phyloP scores from a whole-genome alignment of 495 filamentous ascomycete genomes.

The Annulohypoxylon moriforme region DNA sequence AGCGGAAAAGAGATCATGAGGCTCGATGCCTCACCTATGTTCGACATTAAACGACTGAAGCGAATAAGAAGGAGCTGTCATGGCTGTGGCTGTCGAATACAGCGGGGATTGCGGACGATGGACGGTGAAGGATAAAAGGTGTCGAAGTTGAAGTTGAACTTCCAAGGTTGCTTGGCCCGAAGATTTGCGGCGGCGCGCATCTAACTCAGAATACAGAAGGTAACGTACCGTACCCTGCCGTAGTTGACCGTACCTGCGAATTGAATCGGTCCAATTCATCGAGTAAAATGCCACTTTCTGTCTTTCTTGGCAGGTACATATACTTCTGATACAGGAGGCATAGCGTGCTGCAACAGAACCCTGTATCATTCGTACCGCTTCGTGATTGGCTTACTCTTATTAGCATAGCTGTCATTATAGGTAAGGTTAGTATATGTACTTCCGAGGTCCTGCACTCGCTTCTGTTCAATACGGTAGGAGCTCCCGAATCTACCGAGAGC shows the following conservation, averaged over 20 bases:
- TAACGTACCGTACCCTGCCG: not conserved
- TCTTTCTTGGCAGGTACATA: constrained; percentile 41
- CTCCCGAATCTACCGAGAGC: constrained; percentile 38
- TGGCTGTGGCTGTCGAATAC: constrained; percentile 43
- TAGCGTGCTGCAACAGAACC: not conserved
- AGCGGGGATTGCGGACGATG: constrained; percentile 4
- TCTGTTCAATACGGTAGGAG: constrained; percentile 25
- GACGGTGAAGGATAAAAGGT: constrained; percentile 8
- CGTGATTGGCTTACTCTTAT: constrained; percentile 19
- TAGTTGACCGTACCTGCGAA: not conserved
- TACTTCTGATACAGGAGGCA: constrained; percentile 19
- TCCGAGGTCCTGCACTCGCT: not conserved
- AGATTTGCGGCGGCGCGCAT: constrained; percentile 42
- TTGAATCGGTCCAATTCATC: constrained; percentile 24
- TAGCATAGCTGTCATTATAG: constrained; percentile 17
- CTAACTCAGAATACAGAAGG: constrained; percentile 1
- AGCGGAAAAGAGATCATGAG: constrained; percentile 37
- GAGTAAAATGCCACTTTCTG: constrained; percentile 30
- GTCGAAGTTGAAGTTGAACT: constrained; percentile 3
- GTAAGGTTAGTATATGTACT: constrained; percentile 14
- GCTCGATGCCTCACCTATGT: constrained; percentile 46
- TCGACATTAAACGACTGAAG: constrained; percentile 45
- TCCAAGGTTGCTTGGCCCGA: constrained; percentile 30
- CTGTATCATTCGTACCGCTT: not conserved
- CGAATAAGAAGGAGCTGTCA: constrained; percentile 33